Evolutionary conservation across 352 stramenopile species (phyloP).

Genomic region (Thraustochytrium sp.): DNA sequence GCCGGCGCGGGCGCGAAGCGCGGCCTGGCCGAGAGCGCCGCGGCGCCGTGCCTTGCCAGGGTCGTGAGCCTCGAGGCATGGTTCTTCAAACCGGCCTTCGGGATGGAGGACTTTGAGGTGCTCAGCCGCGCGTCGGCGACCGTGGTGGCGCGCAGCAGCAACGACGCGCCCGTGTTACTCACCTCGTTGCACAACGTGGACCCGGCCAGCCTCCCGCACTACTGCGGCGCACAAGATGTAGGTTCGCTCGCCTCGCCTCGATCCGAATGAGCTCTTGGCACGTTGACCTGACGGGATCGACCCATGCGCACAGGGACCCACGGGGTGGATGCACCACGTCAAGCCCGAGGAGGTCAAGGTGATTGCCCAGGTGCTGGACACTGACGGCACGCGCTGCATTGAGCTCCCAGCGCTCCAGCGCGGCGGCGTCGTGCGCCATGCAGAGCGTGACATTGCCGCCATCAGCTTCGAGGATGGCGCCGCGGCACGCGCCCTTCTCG

Average conservation of each 20-base stretch:
- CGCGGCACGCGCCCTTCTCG: neutral
- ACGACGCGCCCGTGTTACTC: neutral
- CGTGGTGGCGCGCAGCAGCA: neutral
- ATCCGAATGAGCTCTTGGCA: too few species aligned
- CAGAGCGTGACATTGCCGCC: neutral
- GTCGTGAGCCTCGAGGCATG: neutral
- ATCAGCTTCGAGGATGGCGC: neutral
- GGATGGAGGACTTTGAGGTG: constrained; percentile 4
- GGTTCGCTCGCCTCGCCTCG: too few species aligned
- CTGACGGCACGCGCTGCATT: neutral
- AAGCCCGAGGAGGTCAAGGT: neutral
- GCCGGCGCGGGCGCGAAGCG: too few species aligned
- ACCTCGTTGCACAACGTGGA: constrained; percentile 19
- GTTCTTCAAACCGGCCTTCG: constrained; percentile 10
- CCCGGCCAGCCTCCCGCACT: neutral
- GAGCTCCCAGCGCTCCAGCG: neutral
- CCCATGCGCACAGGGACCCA: neutral
- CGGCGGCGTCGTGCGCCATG: neutral
- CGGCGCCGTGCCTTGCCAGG: too few species aligned
- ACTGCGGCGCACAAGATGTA: neutral
- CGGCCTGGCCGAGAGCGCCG: too few species aligned
- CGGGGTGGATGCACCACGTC: constrained; percentile 6
- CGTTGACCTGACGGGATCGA: too few species aligned
- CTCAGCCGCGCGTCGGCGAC: neutral
- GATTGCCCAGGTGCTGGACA: neutral